Evolutionary conservation across 352 stramenopile genomes (phyloP), one percentile per base, ranked within the genome.

Genomic region (Globisporangium solare): DNA sequence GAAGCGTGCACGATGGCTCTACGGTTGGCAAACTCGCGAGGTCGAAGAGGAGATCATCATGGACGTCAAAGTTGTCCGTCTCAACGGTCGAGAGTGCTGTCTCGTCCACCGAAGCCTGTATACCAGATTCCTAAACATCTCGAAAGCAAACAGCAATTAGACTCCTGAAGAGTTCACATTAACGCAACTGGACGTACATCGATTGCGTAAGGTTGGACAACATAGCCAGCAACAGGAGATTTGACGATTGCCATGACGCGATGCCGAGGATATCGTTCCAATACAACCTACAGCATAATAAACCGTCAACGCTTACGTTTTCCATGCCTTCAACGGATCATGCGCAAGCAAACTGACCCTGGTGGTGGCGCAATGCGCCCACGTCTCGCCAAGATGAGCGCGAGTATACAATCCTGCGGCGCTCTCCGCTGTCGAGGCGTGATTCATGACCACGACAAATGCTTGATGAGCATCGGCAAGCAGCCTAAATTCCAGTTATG

Each of bases 381-480:
- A 93, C 15, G 47, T 79, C 22, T 90, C 79, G 35, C 79, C 79
- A 37, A 93, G 70, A 15, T 71, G 53, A 15, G 83, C 75, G 18
- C 78, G 81, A 18, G 83, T 89, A 55, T 78, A 91, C 15, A 83
- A 52, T n/a, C 59, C 68, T 11, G 60, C 80, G 67, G 66, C 63
- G 13, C 57, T 64, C 8, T 67, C 51, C 12, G 66, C 63, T 22
- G 74, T 87, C 6, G 71, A 66, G 27, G 81, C 81, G 11, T 71
- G 76, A 54, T 93, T 93, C 6, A 76, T 90, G 42, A 84, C 67
- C 18, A 87, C 63, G 40, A 85, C 60, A 47, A 89, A 93, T 8
- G 67, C 74, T 51, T 83, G 63, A 50, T 88, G 70, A 2, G 80
- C 77, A 39, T 90, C 81, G 0, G 80, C 73, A 31, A 90, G 68